Percentiles rank a stretch among this genome's conserved stretches.
These are phyloP conservation scores for Boletus rufocinnamomeus DNA, from an alignment of 768 basidiomycete genomes.

Conservation along the genomic window DNA sequence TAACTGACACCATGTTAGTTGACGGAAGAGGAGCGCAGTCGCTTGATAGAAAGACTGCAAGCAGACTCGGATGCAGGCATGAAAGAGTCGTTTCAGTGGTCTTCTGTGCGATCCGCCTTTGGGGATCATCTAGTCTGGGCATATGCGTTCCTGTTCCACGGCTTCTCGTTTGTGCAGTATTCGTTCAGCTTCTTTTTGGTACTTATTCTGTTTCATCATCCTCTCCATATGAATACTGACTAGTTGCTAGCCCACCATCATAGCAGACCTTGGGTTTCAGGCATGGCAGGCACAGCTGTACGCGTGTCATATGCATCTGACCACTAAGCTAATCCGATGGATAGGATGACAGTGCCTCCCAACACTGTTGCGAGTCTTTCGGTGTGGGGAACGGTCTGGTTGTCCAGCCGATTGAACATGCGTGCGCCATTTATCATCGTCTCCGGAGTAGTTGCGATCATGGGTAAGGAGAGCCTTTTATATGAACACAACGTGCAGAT, in stretches of 20 bases:
- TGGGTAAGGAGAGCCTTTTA: conserved; percentile 39
- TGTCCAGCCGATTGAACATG: conserved; percentile 46
- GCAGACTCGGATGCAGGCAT: conserved; percentile 57
- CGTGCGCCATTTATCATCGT: conserved; percentile 57
- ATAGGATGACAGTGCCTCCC: conserved; percentile 59
- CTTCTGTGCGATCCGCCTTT: conserved; percentile 55
- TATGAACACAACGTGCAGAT: background rate
- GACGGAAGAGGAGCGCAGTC: conserved; percentile 50
- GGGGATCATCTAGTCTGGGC: conserved; percentile 61
- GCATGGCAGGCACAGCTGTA: conserved; percentile 65
- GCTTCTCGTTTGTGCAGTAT: conserved; percentile 59
- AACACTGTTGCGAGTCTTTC: conserved; percentile 51
- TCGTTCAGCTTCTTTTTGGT: conserved; percentile 60
- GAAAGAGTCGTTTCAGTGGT: conserved; percentile 58
- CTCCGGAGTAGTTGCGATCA: conserved; percentile 49
- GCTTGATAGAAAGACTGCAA: conserved; percentile 50
- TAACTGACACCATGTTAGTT: conserved; percentile 39
- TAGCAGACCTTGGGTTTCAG: conserved; percentile 55
- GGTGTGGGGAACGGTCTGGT: conserved; percentile 52
- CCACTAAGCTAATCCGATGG: background rate
- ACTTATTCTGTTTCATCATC: background rate
- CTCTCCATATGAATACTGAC: conserved; percentile 1
- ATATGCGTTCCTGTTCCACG: conserved; percentile 62
- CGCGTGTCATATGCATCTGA: conserved; percentile 13
- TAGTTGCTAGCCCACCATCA: conserved; percentile 54